These are phyloP conservation scores for Colletotrichum tamarilloi DNA, from an alignment of 2,329 filamentous ascomycete species.

Conservation along the genomic window DNA sequence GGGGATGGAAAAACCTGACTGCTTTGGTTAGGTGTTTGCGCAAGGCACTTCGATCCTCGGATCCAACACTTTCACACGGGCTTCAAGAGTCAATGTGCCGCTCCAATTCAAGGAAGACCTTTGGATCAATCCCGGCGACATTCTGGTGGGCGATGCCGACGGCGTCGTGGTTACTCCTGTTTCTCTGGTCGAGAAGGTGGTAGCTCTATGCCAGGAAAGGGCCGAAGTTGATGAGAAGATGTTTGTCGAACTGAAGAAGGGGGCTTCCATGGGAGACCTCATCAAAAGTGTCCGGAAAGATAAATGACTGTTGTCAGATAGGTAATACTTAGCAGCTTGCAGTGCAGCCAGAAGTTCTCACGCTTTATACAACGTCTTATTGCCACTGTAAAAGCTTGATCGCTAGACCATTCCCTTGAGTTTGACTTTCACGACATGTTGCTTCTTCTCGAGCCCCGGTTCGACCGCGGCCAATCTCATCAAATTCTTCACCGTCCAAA, in stretches of 20 bases:
- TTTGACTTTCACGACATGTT: no score
- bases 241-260: slow-evolving; percentile 27
- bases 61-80: slow-evolving; percentile 44
- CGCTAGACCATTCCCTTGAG: no score
- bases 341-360: neutral
- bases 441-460: no score
- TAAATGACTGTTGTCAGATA: neutral
- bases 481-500: neutral
- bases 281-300: slow-evolving; percentile 18
- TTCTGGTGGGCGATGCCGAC: slow-evolving; percentile 43
- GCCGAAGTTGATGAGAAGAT: slow-evolving; percentile 44
- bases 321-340: no score
- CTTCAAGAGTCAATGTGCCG: slow-evolving; percentile 42
- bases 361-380: no score
- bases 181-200: slow-evolving; percentile 40
- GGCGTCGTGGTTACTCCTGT: slow-evolving; percentile 44
- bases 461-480: no score
- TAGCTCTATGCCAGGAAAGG: slow-evolving; percentile 42
- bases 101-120: slow-evolving; percentile 42
- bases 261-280: slow-evolving; percentile 20
- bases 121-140: slow-evolving; percentile 44
- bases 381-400: no score
- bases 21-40: slow-evolving; percentile 42
- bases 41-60: slow-evolving; percentile 42
- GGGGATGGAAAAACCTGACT: no score